Conservation (phyloP, 2,329 filamentous ascomycete genomes). For the Periconia digitata region DNA sequence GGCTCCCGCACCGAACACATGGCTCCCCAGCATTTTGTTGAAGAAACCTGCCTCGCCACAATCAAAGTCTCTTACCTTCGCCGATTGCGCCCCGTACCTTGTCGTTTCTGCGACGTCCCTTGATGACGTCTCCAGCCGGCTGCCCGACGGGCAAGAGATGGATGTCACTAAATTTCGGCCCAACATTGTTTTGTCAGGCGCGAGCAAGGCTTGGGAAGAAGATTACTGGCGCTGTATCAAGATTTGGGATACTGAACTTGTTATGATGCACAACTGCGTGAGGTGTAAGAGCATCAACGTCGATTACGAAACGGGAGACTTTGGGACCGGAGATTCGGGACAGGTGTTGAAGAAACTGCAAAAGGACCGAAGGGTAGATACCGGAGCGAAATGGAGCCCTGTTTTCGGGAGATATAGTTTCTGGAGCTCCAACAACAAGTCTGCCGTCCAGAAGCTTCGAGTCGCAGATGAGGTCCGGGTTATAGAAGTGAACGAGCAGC, state of each 20-base stretch:
- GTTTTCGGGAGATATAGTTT: slow-evolving; percentile 54
- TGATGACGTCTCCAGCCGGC: slow-evolving; percentile 58
- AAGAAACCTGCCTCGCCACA: slow-evolving; percentile 1
- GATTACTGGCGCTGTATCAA: slow-evolving; percentile 49
- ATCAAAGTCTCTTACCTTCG: slow-evolving; percentile 62
- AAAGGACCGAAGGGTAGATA: slow-evolving; percentile 49
- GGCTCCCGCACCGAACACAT: slow-evolving; percentile 15
- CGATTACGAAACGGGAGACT: slow-evolving; percentile 49
- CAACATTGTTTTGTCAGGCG: slow-evolving; percentile 49
- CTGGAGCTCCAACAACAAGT: slow-evolving; percentile 24
- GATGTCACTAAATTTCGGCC: slow-evolving; percentile 52
- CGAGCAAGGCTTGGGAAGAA: slow-evolving; percentile 46
- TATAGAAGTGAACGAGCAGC: slow-evolving; percentile 40
- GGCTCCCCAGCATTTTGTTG: slow-evolving; percentile 23
- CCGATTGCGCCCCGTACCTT: slow-evolving; percentile 75
- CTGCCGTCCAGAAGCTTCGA: slow-evolving; percentile 14
- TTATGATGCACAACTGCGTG: slow-evolving; percentile 49
- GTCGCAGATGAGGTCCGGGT: slow-evolving; percentile 51
- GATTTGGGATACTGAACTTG: slow-evolving; percentile 36
- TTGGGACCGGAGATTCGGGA: slow-evolving; percentile 40
- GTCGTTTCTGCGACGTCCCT: slow-evolving; percentile 71
- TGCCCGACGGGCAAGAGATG: slow-evolving; percentile 41
- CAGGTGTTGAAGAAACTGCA: slow-evolving; percentile 50
- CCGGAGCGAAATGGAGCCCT: slow-evolving; percentile 49
- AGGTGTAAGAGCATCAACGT: slow-evolving; percentile 52